These are phyloP conservation scores for Termitomyces sp. DNA, from an alignment of 768 basidiomycete species.

Conservation along the genomic window DNA sequence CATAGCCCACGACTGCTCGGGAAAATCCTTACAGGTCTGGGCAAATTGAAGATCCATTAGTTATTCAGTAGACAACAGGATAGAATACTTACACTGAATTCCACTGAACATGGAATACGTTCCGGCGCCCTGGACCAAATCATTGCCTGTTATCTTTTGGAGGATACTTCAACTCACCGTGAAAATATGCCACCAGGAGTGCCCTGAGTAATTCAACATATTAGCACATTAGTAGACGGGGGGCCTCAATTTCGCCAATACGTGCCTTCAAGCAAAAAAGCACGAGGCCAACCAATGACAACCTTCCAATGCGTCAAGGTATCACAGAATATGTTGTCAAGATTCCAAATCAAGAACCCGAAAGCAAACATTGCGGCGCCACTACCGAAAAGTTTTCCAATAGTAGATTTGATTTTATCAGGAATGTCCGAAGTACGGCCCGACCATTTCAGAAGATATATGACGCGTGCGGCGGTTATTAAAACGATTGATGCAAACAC, in stretches of 20 bases:
- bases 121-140: conserved; percentile 37
- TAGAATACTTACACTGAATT: conserved; percentile 41
- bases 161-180: conserved; percentile 37
- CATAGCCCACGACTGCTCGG: conserved; percentile 4
- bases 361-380: conserved; percentile 56
- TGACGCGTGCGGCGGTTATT: conserved; percentile 40
- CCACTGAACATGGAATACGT: conserved; percentile 51
- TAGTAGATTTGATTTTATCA: conserved; percentile 33
- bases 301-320: conserved; percentile 54
- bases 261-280: conserved; percentile 63
- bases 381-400: conserved; percentile 43
- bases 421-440: conserved; percentile 37
- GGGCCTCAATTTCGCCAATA: background rate
- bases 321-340: conserved; percentile 76
- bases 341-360: conserved; percentile 75
- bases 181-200: conserved; percentile 74
- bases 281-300: conserved; percentile 57
- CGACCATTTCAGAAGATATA: conserved; percentile 48
- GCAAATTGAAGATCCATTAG: conserved; percentile 3
- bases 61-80: background rate
- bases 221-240: background rate
- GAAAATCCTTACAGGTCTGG: conserved; percentile 39
- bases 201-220: conserved; percentile 39
- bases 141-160: background rate
- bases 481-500: conserved; percentile 65